Evolutionary conservation across 1,284 basidiomycete species (phyloP), one percentile per base, ranked within the genome.

Genomic region (Exsudoporus floridanus): DNA sequence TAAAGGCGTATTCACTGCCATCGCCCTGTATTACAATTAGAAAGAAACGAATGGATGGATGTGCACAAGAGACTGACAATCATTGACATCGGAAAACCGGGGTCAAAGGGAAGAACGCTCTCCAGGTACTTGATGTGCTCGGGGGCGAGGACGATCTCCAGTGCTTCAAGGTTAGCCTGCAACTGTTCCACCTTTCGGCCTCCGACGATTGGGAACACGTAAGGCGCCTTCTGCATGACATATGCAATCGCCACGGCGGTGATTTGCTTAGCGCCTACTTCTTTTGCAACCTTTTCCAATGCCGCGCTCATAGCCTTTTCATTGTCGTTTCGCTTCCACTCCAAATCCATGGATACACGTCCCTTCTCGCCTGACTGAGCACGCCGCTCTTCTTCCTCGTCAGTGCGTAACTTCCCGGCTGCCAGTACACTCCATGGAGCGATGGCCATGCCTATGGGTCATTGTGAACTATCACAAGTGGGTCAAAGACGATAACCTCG

Each of bases 181-280:
- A 83, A 40, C 21, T 83, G 78, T 50, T 80, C 75, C 42, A 77
- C 65, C 59, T 80, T 82, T 47, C 80, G 72, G 0, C 78, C 76
- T 1, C 81, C 80, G 18, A 80, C 56, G 40, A 80, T 71, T 0
- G 78, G 78, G 62, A 80, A 80, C 5, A 80, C 77, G 56, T 75
- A 75, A 0, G 77, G 72, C 0, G 72, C 62, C 60, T 80, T 80
- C 31, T 76, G 72, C 71, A 78, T 68, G 9, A 79, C 53, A 54
- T 79, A 80, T 12, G 78, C 77, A 45, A 79, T 77, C 66, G 75
- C 5, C 73, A 73, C 66, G 53, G 37, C 61, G 1, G 63, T 64
- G 39, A 67, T 65, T 37, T 66, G 64, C 49, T 69, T 61, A 1
- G 68, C 66, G 1, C 76, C 75, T 10, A 77, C 58, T 56, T 77